Conservation (phyloP, 2,329 filamentous ascomycete genomes). For the Clonostachys byssicola region DNA sequence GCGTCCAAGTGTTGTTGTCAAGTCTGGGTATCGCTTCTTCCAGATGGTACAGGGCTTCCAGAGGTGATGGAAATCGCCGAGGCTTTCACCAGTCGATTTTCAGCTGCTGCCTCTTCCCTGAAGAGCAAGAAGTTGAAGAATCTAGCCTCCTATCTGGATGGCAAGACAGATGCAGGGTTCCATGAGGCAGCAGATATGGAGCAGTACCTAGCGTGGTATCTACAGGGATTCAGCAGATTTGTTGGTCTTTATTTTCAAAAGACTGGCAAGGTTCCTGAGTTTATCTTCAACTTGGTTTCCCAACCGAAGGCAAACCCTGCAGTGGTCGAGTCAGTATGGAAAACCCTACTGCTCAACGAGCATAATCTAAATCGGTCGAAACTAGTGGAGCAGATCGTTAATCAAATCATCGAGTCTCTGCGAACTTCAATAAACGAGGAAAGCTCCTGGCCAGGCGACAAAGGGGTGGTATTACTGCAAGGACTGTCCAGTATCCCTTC, state of each 20-base stretch:
- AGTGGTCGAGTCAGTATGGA: conserved; percentile 17
- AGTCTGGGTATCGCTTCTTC: conserved; percentile 30
- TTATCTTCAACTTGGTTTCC: conserved; percentile 9
- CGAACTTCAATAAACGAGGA: conserved; percentile 16
- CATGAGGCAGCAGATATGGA: conserved; percentile 9
- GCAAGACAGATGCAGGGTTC: conserved; percentile 12
- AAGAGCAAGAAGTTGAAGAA: conserved; percentile 13
- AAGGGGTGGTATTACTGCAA: conserved; percentile 20
- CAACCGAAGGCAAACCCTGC: conserved; percentile 6
- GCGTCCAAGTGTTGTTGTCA: conserved; percentile 32
- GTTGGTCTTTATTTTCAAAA: conserved; percentile 16
- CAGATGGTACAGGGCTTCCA: conserved; percentile 20
- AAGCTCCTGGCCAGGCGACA: conserved; percentile 20
- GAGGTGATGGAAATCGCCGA: conserved; percentile 23
- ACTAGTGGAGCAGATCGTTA: conserved; percentile 21
- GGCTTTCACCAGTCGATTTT: conserved; percentile 24
- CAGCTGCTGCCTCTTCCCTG: conserved; percentile 17
- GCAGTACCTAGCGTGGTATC: conserved; percentile 24
- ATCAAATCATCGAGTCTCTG: conserved; percentile 21
- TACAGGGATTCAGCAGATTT: conserved; percentile 23
- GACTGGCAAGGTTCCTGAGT: conserved; percentile 7
- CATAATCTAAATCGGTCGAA: conserved; percentile 27
- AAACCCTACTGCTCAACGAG: conserved; percentile 26
- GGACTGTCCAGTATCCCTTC: conserved; percentile 25
- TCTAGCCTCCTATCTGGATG: conserved; percentile 7